Conservation (phyloP, 2,329 filamentous ascomycete species). For the Zalaria sp. region DNA sequence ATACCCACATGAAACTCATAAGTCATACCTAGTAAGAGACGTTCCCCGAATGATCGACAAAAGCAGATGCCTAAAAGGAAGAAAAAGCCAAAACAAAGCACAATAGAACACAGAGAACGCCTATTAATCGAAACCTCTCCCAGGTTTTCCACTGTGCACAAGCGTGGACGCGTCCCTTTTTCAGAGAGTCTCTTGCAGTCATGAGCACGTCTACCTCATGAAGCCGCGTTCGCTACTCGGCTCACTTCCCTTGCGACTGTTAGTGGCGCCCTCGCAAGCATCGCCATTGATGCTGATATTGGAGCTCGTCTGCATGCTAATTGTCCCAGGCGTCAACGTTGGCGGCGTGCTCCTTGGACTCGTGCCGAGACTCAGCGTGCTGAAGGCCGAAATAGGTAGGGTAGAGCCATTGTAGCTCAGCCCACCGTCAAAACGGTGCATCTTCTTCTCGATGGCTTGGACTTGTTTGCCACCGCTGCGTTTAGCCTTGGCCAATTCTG, state of each 20-base stretch:
- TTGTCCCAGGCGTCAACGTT: slow-evolving; percentile 6
- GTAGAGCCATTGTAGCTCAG: slow-evolving; percentile 9
- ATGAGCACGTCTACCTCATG: no score
- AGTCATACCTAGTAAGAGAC: no score
- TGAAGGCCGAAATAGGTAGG: neutral
- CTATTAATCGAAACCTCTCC: no score
- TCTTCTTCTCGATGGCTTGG: slow-evolving; percentile 32
- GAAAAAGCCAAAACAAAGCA: no score
- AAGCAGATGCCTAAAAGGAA: no score
- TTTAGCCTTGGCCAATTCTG: slow-evolving; percentile 31
- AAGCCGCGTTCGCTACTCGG: no score
- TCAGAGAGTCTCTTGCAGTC: no score
- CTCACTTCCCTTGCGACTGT: slow-evolving; percentile 14
- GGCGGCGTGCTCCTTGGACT: slow-evolving; percentile 2
- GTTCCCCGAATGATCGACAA: no score
- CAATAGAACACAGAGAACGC: no score
- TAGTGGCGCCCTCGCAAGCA: slow-evolving; percentile 17
- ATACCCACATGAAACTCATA: no score
- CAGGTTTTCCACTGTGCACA: no score
- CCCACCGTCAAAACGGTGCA: slow-evolving; percentile 24
- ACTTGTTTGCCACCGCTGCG: slow-evolving; percentile 29
- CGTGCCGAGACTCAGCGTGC: neutral
- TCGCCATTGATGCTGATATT: slow-evolving; percentile 17
- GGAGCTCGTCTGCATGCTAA: slow-evolving; percentile 7
- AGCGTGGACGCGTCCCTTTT: no score